Base-by-base conservation (phyloP, 2,329 filamentous ascomycete species). In the Cadophora malorum region DNA sequence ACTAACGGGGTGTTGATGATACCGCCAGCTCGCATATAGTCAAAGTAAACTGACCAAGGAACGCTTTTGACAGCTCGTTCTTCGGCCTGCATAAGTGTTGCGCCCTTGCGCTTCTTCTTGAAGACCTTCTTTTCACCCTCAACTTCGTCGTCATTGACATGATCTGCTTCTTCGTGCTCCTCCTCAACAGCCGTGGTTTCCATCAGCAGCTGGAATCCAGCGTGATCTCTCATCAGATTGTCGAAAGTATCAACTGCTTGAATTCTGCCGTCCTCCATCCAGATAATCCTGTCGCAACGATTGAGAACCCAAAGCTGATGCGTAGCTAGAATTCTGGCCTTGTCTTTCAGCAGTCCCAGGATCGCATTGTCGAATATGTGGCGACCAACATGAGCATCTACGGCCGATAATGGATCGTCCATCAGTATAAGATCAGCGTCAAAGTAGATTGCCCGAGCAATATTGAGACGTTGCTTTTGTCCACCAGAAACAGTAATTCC, bases 401-500 rank as follows among this genome's bases (percentile, higher is more conserved):
- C 89, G 1, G 89, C 89, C 58, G 87, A 90, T 1, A 91, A 80
- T 1, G 89, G 88, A 70, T 91, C 89, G 72, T 91, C 89, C 85
- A 91, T 88, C 33, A 91, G 82, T 23, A 91, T 49, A 16, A 45
- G 41, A 45, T 45, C 41, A 2, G 41, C 85, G 69, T 91, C 83
- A 69, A 90, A 91, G 81, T 94, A 85, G 71, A 91, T 90, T 69
- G 89, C 88, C 60, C 96, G 87, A 21, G 96, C 96, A 76, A 98
- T 97, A 77, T 97, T 98, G 73, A 97, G 83, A 12, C 96, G 89
- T 79, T 97, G 95, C 79, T 97, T 97, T 79, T 98, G 95, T 1
- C 95, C 95, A 66, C 96, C 95, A 21, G 94, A 97, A 0, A 98
- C 91, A 0, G 94, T 98, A 76, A 98, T 97, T 64, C 96, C 95